phyloP scores from a whole-genome alignment of 1,284 basidiomycete genomes.

The Sanghuangporus baumii region DNA sequence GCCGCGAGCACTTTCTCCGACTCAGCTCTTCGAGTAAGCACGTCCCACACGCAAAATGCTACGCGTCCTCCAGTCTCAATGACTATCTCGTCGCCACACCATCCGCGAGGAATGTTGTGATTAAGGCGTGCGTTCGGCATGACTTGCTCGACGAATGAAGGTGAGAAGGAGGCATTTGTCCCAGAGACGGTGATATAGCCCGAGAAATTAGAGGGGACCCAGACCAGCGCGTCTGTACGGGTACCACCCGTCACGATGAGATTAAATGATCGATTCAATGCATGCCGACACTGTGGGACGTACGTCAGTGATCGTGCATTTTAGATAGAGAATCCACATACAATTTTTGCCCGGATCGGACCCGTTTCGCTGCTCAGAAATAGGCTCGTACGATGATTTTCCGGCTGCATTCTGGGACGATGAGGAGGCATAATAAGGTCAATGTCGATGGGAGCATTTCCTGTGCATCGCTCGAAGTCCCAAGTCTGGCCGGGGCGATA shows the following conservation, averaged over 20 bases:
- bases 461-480: slow-evolving; percentile 57
- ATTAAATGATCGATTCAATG: slow-evolving; percentile 56
- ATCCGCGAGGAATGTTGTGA: slow-evolving; percentile 32
- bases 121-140: slow-evolving; percentile 54
- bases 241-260: slow-evolving; percentile 52
- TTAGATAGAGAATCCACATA: slow-evolving; percentile 29
- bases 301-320: not conserved
- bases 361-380: slow-evolving; percentile 46
- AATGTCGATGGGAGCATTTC: slow-evolving; percentile 48
- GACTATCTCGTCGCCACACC: slow-evolving; percentile 51
- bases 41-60: slow-evolving; percentile 74
- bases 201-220: slow-evolving; percentile 71
- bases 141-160: slow-evolving; percentile 67
- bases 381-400: slow-evolving; percentile 64
- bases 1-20: slow-evolving; percentile 49
- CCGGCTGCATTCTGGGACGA: slow-evolving; percentile 63
- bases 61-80: slow-evolving; percentile 53
- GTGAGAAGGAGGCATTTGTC: slow-evolving; percentile 52
- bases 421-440: slow-evolving; percentile 69
- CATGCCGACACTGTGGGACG: slow-evolving; percentile 52
- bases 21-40: slow-evolving; percentile 56
- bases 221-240: slow-evolving; percentile 59
- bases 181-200: slow-evolving; percentile 50
- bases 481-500: slow-evolving; percentile 48
- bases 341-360: slow-evolving; percentile 64